phyloP scores from a whole-genome alignment of 1,284 basidiomycete genomes.

The Melampsora larici-populina region DNA sequence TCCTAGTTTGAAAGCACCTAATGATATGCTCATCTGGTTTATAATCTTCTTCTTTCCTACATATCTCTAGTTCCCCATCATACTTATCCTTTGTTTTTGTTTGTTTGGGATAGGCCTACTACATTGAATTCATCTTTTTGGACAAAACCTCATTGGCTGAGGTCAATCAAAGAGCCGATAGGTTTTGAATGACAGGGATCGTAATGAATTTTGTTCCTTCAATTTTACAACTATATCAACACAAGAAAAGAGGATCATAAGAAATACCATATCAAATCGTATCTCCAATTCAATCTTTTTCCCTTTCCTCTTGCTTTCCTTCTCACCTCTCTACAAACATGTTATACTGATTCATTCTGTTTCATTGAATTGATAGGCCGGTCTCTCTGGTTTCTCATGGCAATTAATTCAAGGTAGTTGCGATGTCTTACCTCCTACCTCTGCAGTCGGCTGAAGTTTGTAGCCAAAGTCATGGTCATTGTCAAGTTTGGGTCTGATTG shows the following conservation, averaged over 20 bases:
- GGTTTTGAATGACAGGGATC: constrained; percentile 89
- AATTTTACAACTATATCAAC: constrained; percentile 24
- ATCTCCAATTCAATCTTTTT: constrained; percentile 1
- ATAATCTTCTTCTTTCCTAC: constrained; percentile 47
- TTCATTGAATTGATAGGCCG: constrained; percentile 59
- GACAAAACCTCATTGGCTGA: constrained; percentile 65
- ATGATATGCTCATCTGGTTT: constrained; percentile 82
- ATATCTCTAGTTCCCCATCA: neutral
- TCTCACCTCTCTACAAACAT: constrained; percentile 49
- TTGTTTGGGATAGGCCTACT: constrained; percentile 49
- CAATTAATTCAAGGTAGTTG: constrained; percentile 77
- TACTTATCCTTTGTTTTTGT: constrained; percentile 61
- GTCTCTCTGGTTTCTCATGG: constrained; percentile 64
- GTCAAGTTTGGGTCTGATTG: too few relatives aligned
- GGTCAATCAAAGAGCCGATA: constrained; percentile 70
- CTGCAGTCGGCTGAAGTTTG: constrained; percentile 76
- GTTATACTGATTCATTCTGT: constrained; percentile 45
- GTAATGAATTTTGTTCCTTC: constrained; percentile 46
- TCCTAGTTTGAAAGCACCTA: too few relatives aligned
- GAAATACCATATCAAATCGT: constrained; percentile 19
- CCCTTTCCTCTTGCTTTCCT: neutral
- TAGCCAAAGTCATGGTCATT: too few relatives aligned
- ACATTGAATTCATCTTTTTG: constrained; percentile 51
- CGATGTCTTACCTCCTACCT: constrained; percentile 85
- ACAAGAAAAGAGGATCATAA: constrained; percentile 26